A percentile compares a stretch with the other conserved stretches of the same genome.
Conservation (phyloP, 1,284 basidiomycete genomes). For the Apiotrichum veenhuisii region DNA sequence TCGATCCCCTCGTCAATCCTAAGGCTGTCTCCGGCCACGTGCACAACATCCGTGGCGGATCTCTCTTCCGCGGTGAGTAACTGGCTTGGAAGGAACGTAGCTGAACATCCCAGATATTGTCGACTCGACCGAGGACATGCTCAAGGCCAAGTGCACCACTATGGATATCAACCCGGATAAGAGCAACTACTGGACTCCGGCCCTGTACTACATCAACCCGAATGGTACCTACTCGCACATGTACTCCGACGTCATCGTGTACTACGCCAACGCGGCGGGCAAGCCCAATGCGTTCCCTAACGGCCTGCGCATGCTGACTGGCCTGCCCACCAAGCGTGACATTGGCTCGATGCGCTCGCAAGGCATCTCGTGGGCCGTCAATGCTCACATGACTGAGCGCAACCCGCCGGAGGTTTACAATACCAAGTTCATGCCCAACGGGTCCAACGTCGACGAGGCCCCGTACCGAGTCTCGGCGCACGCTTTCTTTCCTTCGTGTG, state of each 20-base stretch:
- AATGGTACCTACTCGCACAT: conserved; percentile 19
- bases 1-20: conserved; percentile 51
- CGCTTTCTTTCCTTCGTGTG: conserved; percentile 40
- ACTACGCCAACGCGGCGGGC: conserved; percentile 24
- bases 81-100: too few species aligned
- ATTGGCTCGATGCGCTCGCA: conserved; percentile 3
- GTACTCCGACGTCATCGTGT: conserved; percentile 27
- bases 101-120: conserved; percentile 13
- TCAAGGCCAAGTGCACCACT: conserved; percentile 26
- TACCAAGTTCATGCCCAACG: conserved; percentile 33
- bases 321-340: conserved; percentile 28
- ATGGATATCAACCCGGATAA: conserved; percentile 35
- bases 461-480: conserved; percentile 19
- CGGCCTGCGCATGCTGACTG: conserved; percentile 44
- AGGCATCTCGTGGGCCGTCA: conserved; percentile 1
- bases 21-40: conserved; percentile 41
- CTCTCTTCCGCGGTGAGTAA: not conserved
- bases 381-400: not conserved
- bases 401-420: not conserved
- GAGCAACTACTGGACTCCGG: conserved; percentile 41
- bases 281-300: conserved; percentile 42
- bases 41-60: conserved; percentile 41
- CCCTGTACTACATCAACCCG: conserved; percentile 17
- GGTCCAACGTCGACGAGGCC: conserved; percentile 6
- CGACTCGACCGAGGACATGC: conserved; percentile 19